A percentile compares a stretch with the other conserved stretches of the same genome.
phyloP scores from a whole-genome alignment of 1,284 basidiomycete genomes.

The Earliella scabrosa region DNA sequence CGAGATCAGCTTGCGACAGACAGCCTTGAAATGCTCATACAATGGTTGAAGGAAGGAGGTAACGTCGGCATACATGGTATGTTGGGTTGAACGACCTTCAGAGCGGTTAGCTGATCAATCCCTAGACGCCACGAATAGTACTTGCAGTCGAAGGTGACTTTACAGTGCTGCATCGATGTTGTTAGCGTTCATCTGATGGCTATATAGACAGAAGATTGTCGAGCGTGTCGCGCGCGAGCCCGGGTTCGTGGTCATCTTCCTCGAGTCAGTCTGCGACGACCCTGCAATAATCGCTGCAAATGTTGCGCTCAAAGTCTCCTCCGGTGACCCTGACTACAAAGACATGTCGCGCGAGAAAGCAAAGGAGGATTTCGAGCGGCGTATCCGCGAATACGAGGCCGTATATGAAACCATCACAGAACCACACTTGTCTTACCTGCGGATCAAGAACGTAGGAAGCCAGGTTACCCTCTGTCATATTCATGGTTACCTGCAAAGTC shows the following conservation, averaged over 20 bases:
- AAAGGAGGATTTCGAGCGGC: conserved; percentile 87
- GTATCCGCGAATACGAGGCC: conserved; percentile 93
- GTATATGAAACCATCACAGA: conserved; percentile 97
- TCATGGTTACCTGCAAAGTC: conserved; percentile 92
- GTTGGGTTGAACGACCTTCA: conserved; percentile 28
- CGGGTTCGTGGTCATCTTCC: conserved; percentile 89
- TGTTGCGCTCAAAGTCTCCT: conserved; percentile 93
- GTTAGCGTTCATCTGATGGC: neutral
- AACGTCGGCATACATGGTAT: conserved; percentile 98
- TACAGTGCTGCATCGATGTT: neutral
- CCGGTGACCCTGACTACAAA: conserved; percentile 97
- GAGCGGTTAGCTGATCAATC: neutral
- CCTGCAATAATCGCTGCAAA: conserved; percentile 94
- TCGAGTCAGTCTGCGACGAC: conserved; percentile 95
- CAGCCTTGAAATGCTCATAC: conserved; percentile 93
- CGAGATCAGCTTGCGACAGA: conserved; percentile 91
- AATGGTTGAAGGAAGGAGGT: conserved; percentile 93
- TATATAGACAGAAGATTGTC: conserved; percentile 75
- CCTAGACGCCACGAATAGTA: conserved; percentile 93
- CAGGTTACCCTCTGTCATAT: conserved; percentile 86
- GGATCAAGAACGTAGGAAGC: conserved; percentile 88
- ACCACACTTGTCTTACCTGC: conserved; percentile 83
- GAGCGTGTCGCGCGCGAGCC: conserved; percentile 88
- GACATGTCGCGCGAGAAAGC: conserved; percentile 87
- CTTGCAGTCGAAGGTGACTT: conserved; percentile 68